Base-by-base conservation (phyloP, 1,139 yeast genomes). In the Sugiyamaella japonica region DNA sequence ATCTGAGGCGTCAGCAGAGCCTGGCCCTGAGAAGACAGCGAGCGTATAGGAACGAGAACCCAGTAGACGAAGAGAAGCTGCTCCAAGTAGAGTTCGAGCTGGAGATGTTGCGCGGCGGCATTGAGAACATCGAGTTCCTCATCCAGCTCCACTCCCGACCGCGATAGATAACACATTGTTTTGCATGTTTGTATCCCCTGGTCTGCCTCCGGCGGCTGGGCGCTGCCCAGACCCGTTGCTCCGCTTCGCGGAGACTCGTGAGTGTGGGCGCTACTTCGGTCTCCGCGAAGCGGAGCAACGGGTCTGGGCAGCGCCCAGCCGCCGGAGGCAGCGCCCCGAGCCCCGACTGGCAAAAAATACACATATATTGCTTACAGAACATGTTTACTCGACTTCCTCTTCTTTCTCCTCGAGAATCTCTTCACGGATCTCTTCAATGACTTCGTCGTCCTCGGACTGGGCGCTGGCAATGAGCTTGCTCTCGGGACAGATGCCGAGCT, bases 391-490 rank as follows among this genome's bases (percentile, higher is more conserved):
- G 29, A 44, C 31, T 39, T 46, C 51, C 54, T 66, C 70, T 50
- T 65, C 66, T 61, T 59, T 65, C 55, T 68, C 71, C 65, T 84
- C 89, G 58, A 88, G 80, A 65, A 86, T 76, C 73, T 89, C 97
- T 72, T 87, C 95, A 64, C 78, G 82, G 70, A 78, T 93, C 73
- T 89, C 96, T 70, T 85, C 89, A 61, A 84, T 82, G 52, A 80
- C 75, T 69, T 87, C 93, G 60, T 83, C 80, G 56, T 78, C 77
- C 61, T 72, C 73, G 42, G 64, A 62, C 17, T 64, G 13, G n/a
- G 45, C 50, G 15, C 9, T 65, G 40, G 64, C 58, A 50, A 57
- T 54, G 29, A 64, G 56, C 40, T 65, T 62, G 32, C 61, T 63
- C 41, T 69, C 67, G 28, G 67, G 69, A 28, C 68, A 67, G 46